phyloP scores from a whole-genome alignment of 352 stramenopile species.

The Phytophthora cactorum region DNA sequence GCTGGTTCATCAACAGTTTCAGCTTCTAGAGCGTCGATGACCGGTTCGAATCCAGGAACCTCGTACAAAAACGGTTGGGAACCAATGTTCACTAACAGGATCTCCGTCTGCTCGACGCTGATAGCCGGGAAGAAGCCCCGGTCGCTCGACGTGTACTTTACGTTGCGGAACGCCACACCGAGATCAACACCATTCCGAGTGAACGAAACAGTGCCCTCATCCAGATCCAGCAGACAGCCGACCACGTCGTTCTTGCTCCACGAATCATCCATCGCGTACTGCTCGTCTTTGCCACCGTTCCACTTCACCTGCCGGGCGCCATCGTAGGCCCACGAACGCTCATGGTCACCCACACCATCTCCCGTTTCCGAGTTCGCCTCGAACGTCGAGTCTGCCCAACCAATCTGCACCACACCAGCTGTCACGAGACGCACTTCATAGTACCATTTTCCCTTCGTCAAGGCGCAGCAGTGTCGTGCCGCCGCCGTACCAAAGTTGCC shows the following conservation, averaged over 20 bases:
- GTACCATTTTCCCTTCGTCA: constrained; percentile 83
- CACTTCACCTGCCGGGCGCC: constrained; percentile 87
- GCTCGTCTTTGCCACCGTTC: constrained; percentile 71
- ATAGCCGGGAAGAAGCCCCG: constrained; percentile 80
- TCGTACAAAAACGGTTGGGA: constrained; percentile 74
- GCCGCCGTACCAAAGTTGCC: constrained; percentile 84
- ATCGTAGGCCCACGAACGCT: constrained; percentile 91
- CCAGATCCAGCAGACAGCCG: constrained; percentile 84
- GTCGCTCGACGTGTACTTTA: constrained; percentile 36
- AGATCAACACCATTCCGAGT: constrained; percentile 82
- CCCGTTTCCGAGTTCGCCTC: constrained; percentile 75
- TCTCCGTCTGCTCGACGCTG: constrained; percentile 84
- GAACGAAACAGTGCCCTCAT: constrained; percentile 79
- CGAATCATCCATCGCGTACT: constrained; percentile 48
- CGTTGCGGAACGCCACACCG: constrained; percentile 61
- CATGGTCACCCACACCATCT: constrained; percentile 92
- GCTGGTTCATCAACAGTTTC: constrained; percentile 3
- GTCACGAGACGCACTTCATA: constrained; percentile 92
- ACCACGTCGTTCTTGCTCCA: constrained; percentile 91
- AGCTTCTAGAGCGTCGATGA: constrained; percentile 51
- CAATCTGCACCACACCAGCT: constrained; percentile 90
- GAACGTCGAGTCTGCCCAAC: constrained; percentile 90
- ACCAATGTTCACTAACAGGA: constrained; percentile 87
- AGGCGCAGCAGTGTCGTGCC: constrained; percentile 42
- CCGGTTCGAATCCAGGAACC: constrained; percentile 44